Evolutionary conservation across 2,329 filamentous ascomycete genomes (phyloP).

Genomic region (Verticillium klebahnii): DNA sequence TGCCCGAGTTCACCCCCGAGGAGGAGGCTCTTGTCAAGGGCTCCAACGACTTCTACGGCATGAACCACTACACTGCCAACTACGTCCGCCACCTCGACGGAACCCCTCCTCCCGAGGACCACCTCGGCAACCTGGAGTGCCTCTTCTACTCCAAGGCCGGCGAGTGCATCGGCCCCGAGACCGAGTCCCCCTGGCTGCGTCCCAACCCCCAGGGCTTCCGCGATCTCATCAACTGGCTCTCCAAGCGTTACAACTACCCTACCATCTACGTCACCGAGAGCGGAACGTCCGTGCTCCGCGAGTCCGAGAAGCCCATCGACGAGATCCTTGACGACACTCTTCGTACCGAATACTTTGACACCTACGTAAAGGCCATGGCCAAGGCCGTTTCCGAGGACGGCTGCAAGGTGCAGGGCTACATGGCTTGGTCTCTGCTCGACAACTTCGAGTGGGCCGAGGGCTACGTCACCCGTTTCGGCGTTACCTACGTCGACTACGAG

Average conservation of each 20-base stretch:
- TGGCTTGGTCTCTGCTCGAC: conserved; percentile 86
- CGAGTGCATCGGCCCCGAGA: conserved; percentile 73
- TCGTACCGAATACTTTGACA: conserved; percentile 72
- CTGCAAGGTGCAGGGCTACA: conserved; percentile 75
- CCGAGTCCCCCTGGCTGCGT: conserved; percentile 76
- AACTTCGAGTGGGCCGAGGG: conserved; percentile 94
- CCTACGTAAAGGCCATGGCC: conserved; percentile 73
- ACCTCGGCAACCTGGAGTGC: conserved; percentile 70
- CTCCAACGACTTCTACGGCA: conserved; percentile 92
- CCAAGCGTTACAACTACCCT: conserved; percentile 69
- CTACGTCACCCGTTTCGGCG: conserved; percentile 81
- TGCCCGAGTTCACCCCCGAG: conserved; percentile 69
- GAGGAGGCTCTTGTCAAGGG: conserved; percentile 71
- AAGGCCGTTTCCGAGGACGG: conserved; percentile 66
- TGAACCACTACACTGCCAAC: conserved; percentile 92
- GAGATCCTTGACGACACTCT: conserved; percentile 78
- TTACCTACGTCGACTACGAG: conserved; percentile 77
- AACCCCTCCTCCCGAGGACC: conserved; percentile 59
- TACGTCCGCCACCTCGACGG: conserved; percentile 71
- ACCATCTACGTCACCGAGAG: conserved; percentile 88
- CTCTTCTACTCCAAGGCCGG: conserved; percentile 67
- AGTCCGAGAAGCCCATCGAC: conserved; percentile 69
- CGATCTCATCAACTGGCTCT: conserved; percentile 71
- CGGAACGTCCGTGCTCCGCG: conserved; percentile 77
- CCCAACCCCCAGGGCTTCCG: conserved; percentile 74